Base-by-base conservation (phyloP, 371 early-diverging fungal species). In the Mycotypha africana region DNA sequence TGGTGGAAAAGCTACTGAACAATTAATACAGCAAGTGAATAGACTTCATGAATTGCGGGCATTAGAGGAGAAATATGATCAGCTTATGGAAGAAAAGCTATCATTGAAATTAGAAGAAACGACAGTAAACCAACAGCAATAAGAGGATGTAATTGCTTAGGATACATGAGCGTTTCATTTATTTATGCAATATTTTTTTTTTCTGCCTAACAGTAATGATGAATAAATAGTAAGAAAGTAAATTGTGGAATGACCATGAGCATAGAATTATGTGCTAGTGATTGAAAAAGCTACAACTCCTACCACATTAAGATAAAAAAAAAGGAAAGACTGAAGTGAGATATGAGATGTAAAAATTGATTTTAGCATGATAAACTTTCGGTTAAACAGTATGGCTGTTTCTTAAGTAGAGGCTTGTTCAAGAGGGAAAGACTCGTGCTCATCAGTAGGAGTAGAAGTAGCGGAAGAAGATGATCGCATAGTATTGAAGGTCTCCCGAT, bases 11-110 rank as follows among this genome's bases (percentile, higher is more conserved):
- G 33, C 42, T 9, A 37, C 41, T 39, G 35, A 21, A 15, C 50
- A 50, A 38, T 32, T 69, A 14, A 48, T 76, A 34, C 55, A 60
- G 6, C 65, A 72, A 45, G 64, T 60, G 4, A 76, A 76, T 49
- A 39, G 39, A 15, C 42, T 61, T 4, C 47, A 48, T 25, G 59
- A 67, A 25, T 36, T 76, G 14, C 17, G 52, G 12, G 32, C 23
- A 0, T 45, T 74, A 30, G 77, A 71, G 43, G 39, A 42, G 20
- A 56, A 51, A 45, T 73, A 58, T 45, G 19, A 52, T 8, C 38
- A 38, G 21, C 40, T 75, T 30, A 34, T 37, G 40, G 38, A 53
- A 58, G 41, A 67, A 60, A 54, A 46, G 33, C 25, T 43, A 33
- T 21, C 42, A 19, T 21, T 47, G 20, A 37, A 53, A 38, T 41